Evolutionary conservation across 495 filamentous ascomycete species (phyloP).

Genomic region (Xylaria bambusicola): DNA sequence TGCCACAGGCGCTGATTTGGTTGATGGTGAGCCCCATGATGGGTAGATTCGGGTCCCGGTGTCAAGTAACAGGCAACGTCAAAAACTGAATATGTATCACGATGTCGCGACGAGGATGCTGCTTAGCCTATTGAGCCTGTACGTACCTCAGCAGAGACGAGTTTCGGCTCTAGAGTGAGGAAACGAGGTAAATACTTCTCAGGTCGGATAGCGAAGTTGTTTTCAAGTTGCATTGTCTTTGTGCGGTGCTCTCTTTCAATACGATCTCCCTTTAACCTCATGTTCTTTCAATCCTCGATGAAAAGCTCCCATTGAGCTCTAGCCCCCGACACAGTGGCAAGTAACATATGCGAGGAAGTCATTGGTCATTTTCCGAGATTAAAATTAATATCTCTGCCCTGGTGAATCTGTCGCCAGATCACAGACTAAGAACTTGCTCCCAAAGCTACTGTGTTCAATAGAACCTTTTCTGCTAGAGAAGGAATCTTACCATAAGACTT

Average conservation of each 20-base stretch:
- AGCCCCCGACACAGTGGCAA: not conserved
- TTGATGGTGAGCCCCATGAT: not conserved
- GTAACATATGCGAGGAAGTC: not conserved
- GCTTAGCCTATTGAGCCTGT: slow-evolving; percentile 1
- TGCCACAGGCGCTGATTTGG: not conserved
- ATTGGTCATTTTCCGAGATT: no score
- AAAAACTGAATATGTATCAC: not conserved
- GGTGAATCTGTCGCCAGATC: no score
- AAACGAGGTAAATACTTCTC: not conserved
- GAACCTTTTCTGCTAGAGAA: no score
- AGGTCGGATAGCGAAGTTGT: not conserved
- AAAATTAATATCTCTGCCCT: no score
- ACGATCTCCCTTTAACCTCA: not conserved
- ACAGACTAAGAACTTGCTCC: no score
- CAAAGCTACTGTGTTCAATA: no score
- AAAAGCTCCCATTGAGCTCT: slow-evolving; percentile 6
- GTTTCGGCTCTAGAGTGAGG: not conserved
- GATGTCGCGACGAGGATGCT: not conserved
- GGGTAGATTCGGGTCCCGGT: not conserved
- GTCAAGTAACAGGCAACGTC: not conserved
- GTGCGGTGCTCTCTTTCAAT: slow-evolving; percentile 14
- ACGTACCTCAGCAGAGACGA: not conserved
- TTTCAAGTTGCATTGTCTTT: slow-evolving; percentile 9
- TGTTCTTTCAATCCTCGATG: not conserved
- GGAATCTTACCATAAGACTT: no score